phyloP scores from a whole-genome alignment of 768 basidiomycete species.

The Lactarius sanguifluus region DNA sequence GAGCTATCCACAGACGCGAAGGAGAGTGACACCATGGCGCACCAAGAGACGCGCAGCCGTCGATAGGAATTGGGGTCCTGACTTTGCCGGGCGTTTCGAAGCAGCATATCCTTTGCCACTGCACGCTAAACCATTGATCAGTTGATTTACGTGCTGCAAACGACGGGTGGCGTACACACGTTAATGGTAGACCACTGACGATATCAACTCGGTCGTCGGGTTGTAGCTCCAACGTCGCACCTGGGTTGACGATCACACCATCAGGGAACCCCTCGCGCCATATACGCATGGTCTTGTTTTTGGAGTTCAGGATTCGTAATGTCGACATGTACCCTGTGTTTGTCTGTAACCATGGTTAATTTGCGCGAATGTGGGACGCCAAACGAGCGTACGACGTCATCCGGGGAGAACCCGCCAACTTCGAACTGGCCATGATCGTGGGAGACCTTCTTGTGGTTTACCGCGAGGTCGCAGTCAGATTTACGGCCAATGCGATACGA shows the following conservation, averaged over 20 bases:
- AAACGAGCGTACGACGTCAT: slow-evolving; percentile 54
- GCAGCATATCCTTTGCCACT: slow-evolving; percentile 33
- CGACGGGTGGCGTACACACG: slow-evolving; percentile 41
- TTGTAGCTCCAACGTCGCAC: slow-evolving; percentile 44
- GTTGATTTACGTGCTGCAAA: slow-evolving; percentile 14
- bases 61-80: slow-evolving; percentile 29
- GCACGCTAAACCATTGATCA: slow-evolving; percentile 27
- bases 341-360: slow-evolving; percentile 39
- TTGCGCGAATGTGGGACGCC: slow-evolving; percentile 2
- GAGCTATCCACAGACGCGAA: background rate
- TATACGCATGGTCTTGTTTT: slow-evolving; percentile 48
- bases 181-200: slow-evolving; percentile 43
- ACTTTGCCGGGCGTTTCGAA: slow-evolving; percentile 33
- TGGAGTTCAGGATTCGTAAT: slow-evolving; percentile 49
- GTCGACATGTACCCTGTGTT: slow-evolving; percentile 51
- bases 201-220: slow-evolving; percentile 56
- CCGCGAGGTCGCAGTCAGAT: slow-evolving; percentile 42
- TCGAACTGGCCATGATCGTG: slow-evolving; percentile 56
- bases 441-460: slow-evolving; percentile 67
- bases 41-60: slow-evolving; percentile 49
- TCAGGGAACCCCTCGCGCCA: slow-evolving; percentile 38
- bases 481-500: slow-evolving; percentile 60
- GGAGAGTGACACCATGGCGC: slow-evolving; percentile 27
- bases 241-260: slow-evolving; percentile 39
- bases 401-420: slow-evolving; percentile 51